Percentiles rank a stretch among this genome's conserved stretches.
Conservation (phyloP, 352 stramenopile species). For the Plasmopara halstedii region DNA sequence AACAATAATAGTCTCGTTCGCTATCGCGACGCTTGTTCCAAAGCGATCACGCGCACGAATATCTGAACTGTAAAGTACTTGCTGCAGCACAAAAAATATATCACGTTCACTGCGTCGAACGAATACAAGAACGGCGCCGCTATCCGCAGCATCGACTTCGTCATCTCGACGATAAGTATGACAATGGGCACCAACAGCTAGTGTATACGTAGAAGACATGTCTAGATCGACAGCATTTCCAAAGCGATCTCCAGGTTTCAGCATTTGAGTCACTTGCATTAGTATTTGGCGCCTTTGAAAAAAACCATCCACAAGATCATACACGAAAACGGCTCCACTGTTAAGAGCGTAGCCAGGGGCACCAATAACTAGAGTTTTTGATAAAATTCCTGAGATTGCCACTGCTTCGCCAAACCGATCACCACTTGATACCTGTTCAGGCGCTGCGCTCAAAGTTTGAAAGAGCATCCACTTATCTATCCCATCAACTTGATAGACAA, state of each 20-base stretch:
- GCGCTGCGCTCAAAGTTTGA: slow-evolving; percentile 46
- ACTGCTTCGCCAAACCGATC: slow-evolving; percentile 71
- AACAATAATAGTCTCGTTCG: slow-evolving; percentile 63
- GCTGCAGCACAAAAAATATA: slow-evolving; percentile 67
- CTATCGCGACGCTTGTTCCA: slow-evolving; percentile 57
- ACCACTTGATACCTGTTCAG: slow-evolving; percentile 32
- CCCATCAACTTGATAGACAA: slow-evolving; percentile 64
- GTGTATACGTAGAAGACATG: slow-evolving; percentile 59
- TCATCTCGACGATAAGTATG: slow-evolving; percentile 29
- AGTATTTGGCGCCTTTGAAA: slow-evolving; percentile 65
- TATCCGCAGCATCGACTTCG: slow-evolving; percentile 23
- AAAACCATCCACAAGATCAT: slow-evolving; percentile 45
- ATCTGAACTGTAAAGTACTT: slow-evolving; percentile 60
- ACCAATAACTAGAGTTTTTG: slow-evolving; percentile 51
- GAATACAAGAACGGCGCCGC: slow-evolving; percentile 47
- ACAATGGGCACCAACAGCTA: slow-evolving; percentile 54
- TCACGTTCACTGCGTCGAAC: slow-evolving; percentile 36
- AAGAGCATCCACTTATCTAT: slow-evolving; percentile 48
- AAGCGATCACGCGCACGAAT: slow-evolving; percentile 58
- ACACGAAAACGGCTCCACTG: slow-evolving; percentile 69
- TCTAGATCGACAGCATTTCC: slow-evolving; percentile 61
- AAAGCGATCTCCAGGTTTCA: slow-evolving; percentile 53
- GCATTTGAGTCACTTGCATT: slow-evolving; percentile 34
- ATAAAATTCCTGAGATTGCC: slow-evolving; percentile 42
- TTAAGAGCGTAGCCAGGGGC: slow-evolving; percentile 51